Conservation (phyloP, 1,139 yeast genomes). For the Magnusiomyces tetraspermus region DNA sequence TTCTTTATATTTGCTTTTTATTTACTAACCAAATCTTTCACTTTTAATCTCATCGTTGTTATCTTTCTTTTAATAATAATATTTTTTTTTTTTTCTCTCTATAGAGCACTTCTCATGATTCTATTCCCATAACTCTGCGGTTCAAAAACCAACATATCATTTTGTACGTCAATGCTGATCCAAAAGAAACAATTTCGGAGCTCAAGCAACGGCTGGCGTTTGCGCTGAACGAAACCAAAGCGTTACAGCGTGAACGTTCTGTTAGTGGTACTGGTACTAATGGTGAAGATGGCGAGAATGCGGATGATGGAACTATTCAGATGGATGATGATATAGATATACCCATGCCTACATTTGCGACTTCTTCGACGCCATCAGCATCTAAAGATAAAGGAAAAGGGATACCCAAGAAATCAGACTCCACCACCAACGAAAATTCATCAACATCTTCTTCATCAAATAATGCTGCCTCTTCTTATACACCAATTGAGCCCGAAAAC, state of each 20-base stretch:
- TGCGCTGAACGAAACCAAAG: slow-evolving; percentile 5
- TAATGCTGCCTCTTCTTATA: neutral
- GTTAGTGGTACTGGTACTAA: neutral
- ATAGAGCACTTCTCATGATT: too few species aligned
- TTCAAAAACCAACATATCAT: slow-evolving; percentile 1
- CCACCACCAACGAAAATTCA: neutral
- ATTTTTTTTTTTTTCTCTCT: too few species aligned
- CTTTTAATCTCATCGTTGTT: too few species aligned
- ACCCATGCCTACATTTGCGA: slow-evolving; percentile 3
- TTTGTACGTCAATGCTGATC: neutral
- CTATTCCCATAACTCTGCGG: slow-evolving; percentile 6
- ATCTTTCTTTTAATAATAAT: too few species aligned
- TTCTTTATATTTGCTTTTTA: too few species aligned
- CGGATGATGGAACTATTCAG: neutral
- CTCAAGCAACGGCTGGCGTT: neutral
- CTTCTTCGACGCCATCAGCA: neutral
- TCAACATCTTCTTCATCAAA: too few species aligned
- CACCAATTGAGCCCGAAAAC: neutral
- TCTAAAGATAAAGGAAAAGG: neutral
- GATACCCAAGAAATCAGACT: neutral
- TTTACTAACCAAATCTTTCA: too few species aligned
- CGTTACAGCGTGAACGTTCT: neutral
- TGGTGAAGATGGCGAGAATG: neutral
- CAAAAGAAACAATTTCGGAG: neutral
- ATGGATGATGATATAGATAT: slow-evolving; percentile 4